Percentiles rank a stretch among this genome's conserved stretches.
Evolutionary conservation across 2,329 filamentous ascomycete genomes (phyloP).

Genomic region (Sclerotinia trifoliorum): DNA sequence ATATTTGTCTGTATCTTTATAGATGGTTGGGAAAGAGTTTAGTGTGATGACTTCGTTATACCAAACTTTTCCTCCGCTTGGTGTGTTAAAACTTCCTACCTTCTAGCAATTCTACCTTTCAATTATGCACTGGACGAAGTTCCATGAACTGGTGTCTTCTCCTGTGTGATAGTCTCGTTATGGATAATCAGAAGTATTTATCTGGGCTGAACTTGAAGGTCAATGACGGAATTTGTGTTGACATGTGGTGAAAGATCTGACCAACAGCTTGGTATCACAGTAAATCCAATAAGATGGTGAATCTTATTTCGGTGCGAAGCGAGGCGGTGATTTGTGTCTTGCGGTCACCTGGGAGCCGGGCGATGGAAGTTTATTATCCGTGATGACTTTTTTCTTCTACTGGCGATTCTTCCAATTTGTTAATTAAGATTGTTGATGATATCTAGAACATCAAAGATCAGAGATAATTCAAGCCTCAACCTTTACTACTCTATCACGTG

Average conservation of each 20-base stretch:
- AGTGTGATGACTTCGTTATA: neutral
- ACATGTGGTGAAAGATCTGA: neutral
- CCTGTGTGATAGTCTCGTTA: neutral
- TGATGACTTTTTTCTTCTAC: neutral
- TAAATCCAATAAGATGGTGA: too few relatives aligned
- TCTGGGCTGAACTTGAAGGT: neutral
- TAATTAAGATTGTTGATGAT: neutral
- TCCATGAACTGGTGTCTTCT: too few relatives aligned
- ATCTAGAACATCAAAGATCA: neutral
- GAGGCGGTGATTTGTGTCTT: too few relatives aligned
- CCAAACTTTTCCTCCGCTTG: neutral
- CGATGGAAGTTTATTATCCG: neutral
- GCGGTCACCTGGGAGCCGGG: neutral
- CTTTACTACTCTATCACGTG: neutral
- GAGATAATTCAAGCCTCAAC: neutral
- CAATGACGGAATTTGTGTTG: neutral
- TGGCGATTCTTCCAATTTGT: neutral
- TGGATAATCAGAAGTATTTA: too few relatives aligned
- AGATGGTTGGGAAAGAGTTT: neutral
- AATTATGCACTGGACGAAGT: neutral
- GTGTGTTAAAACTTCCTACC: too few relatives aligned
- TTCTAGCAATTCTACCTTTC: neutral
- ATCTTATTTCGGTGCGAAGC: neutral
- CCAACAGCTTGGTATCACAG: neutral
- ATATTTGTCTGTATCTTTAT: neutral